phyloP scores from a whole-genome alignment of 2,329 filamentous ascomycete species.

The Neofusicoccum cordaticola region DNA sequence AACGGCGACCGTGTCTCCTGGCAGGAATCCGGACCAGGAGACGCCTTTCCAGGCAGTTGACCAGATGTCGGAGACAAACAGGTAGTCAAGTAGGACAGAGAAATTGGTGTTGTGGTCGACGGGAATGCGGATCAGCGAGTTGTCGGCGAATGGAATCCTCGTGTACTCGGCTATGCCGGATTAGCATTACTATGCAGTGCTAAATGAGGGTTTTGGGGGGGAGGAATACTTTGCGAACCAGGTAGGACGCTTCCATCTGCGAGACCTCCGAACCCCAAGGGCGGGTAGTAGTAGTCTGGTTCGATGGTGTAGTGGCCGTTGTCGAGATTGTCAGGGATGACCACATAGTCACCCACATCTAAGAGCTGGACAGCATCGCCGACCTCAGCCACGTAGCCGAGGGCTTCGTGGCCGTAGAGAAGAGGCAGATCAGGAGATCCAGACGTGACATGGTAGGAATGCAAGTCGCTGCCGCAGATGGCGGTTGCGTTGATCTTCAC shows the following conservation, averaged over 20 bases:
- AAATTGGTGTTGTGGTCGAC: background rate
- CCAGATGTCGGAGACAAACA: constrained; percentile 39
- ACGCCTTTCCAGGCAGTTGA: constrained; percentile 40
- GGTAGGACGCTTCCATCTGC: background rate
- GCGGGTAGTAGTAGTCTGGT: background rate
- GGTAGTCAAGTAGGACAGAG: constrained; percentile 21
- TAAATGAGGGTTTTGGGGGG: background rate
- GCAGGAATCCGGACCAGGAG: constrained; percentile 37
- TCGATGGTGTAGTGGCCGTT: constrained; percentile 15
- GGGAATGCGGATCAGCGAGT: constrained; percentile 1
- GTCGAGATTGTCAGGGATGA: constrained; percentile 18
- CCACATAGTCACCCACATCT: constrained; percentile 19
- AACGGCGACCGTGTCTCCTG: constrained; percentile 28
- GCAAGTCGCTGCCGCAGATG: constrained; percentile 38
- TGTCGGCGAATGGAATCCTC: constrained; percentile 20
- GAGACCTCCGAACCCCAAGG: background rate
- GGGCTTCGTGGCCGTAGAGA: constrained; percentile 18
- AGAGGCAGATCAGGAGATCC: background rate
- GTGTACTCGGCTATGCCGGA: constrained; percentile 18
- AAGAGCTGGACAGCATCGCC: constrained; percentile 16
- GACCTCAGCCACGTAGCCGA: constrained; percentile 19
- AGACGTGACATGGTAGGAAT: constrained; percentile 29
- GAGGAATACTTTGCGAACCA: background rate
- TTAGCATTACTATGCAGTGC: background rate
- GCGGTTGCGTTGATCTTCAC: constrained; percentile 34